These are phyloP conservation scores for Boletus smithii DNA, from an alignment of 1,284 basidiomycete genomes.

Conservation along the genomic window DNA sequence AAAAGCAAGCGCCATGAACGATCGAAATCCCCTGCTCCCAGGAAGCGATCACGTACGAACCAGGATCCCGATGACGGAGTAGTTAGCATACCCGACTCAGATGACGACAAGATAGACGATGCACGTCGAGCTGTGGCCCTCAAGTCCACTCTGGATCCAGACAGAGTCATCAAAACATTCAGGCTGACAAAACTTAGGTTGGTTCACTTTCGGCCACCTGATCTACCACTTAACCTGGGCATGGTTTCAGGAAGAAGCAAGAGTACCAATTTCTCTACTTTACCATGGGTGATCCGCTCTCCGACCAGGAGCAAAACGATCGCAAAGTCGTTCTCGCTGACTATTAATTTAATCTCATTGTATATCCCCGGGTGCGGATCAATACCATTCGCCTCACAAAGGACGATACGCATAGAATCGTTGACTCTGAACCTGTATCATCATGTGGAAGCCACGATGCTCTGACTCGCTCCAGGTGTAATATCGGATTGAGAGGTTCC, in stretches of 20 bases:
- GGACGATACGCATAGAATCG: neutral
- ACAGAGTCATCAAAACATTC: conserved; percentile 45
- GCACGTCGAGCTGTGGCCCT: neutral
- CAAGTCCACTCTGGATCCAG: conserved; percentile 28
- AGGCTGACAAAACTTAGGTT: conserved; percentile 48
- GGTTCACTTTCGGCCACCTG: conserved; percentile 25
- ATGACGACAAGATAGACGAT: conserved; percentile 13
- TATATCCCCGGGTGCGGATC: neutral
- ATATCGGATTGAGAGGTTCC: conserved; percentile 23
- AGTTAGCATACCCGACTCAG: conserved; percentile 35
- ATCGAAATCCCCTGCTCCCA: conserved; percentile 19
- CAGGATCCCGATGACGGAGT: conserved; percentile 33
- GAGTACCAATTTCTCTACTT: conserved; percentile 72
- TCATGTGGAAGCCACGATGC: conserved; percentile 3
- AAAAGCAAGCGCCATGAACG: conserved; percentile 22
- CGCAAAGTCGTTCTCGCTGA: conserved; percentile 48
- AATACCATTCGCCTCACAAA: no score
- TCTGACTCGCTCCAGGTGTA: conserved; percentile 5
- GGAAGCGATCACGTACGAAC: conserved; percentile 29
- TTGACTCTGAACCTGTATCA: conserved; percentile 2
- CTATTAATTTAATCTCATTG: conserved; percentile 14
- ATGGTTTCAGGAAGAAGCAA: conserved; percentile 38
- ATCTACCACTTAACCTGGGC: neutral
- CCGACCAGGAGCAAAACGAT: conserved; percentile 44
- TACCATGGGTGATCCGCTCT: conserved; percentile 57